Evolutionary conservation across 2,329 filamentous ascomycete genomes (phyloP), one percentile per base, ranked within the genome.

Genomic region (Talaromyces islandicus): DNA sequence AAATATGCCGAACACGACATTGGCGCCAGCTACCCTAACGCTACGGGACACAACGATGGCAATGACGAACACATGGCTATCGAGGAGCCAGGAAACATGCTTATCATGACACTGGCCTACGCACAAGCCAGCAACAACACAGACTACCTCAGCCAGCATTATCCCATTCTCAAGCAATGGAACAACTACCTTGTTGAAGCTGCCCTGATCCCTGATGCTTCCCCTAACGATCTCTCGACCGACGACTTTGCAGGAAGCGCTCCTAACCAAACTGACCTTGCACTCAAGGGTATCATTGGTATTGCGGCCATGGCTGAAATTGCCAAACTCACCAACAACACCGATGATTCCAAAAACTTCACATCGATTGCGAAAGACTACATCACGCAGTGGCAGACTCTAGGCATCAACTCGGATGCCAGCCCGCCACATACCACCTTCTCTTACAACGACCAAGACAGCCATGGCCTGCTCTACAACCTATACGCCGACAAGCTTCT

Each of bases 281-380:
- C 82, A 0, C 73, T 86, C 41, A 85, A 86, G 70, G 83, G 83
- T 46, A 85, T 85, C 57, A 82, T 85, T 63, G 83, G 82, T 43
- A 81, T 85, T 60, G 75, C 81, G 66, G 83, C 83, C 46, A 85
- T 85, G 81, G 73, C 81, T 1, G 73, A 77, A 21, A 83, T 86
- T 64, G 77, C 82, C 10, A 76, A 77, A 21, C 64, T 80, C 27
- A 78, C 78, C 1, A 75, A 75, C 29, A 72, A 83, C 59, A 58
- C 69, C 6, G 72, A 64, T 0, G 81, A 83, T 59, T 78, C 76
- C 11, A 64, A 65, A 17, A 69, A 72, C 21, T 75, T 73, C 62
- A 71, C 71, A 17, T 65, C 64, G 17, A 84, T 82, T 35, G 81
- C 83, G 0, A 70, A 79, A 24, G 67, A 75, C 63, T 85, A 84